phyloP scores from a whole-genome alignment of 192 early-diverging fungal species.

The Dispira parvispora region DNA sequence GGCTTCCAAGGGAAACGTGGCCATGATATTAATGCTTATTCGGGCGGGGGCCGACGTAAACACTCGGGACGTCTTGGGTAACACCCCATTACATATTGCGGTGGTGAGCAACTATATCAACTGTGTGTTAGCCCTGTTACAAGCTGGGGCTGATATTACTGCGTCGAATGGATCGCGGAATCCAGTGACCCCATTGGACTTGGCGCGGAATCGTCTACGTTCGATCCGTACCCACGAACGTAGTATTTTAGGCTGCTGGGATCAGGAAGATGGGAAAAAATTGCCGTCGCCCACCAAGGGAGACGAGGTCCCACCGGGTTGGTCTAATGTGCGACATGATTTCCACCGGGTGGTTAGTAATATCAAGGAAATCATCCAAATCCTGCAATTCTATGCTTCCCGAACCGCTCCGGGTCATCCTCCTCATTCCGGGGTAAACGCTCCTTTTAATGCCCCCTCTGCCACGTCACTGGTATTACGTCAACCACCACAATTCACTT shows the following conservation, averaged over 20 bases:
- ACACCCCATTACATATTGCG: slow-evolving; percentile 4
- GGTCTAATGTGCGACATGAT: background rate
- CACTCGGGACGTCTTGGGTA: background rate
- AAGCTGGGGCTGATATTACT: background rate
- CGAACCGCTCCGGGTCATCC: background rate
- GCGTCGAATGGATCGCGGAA: background rate
- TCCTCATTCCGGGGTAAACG: background rate
- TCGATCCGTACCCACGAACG: slow-evolving; percentile 2
- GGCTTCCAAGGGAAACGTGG: background rate
- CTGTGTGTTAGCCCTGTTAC: background rate
- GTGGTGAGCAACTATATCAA: background rate
- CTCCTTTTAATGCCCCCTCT: background rate
- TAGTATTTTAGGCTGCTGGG: background rate
- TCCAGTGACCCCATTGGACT: background rate
- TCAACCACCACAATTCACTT: background rate
- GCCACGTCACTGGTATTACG: background rate
- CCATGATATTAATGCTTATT: background rate
- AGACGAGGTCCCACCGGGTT: background rate
- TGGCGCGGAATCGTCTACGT: slow-evolving; percentile 1
- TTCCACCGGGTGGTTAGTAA: background rate
- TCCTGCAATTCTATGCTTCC: background rate
- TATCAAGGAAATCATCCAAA: background rate
- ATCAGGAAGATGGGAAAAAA: background rate
- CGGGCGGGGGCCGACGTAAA: background rate
- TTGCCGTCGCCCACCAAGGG: background rate